phyloP scores from a whole-genome alignment of 805 yeast genomes.

The Spathaspora arborariae region DNA sequence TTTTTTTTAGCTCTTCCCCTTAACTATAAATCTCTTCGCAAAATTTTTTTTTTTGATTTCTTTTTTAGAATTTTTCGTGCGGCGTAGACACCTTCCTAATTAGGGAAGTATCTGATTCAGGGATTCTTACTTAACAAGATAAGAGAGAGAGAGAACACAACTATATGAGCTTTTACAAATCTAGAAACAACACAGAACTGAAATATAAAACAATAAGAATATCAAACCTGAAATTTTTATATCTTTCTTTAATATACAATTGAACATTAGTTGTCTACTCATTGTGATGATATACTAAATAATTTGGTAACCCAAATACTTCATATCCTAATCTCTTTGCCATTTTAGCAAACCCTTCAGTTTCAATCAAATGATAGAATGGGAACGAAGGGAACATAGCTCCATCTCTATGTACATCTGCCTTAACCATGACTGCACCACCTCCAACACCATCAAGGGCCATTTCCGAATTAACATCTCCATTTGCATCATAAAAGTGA shows the following conservation, averaged over 20 bases:
- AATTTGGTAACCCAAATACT: slow-evolving; percentile 90
- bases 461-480: slow-evolving; percentile 65
- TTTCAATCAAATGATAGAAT: slow-evolving; percentile 92
- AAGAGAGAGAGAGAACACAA: too few relatives aligned
- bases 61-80: background rate
- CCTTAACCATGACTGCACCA: slow-evolving; percentile 91
- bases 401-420: slow-evolving; percentile 98
- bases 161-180: too few relatives aligned
- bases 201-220: too few relatives aligned
- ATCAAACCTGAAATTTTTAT: background rate
- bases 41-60: slow-evolving; percentile 1
- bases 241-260: background rate
- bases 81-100: background rate
- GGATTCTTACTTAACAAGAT: too few relatives aligned
- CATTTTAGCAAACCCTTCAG: slow-evolving; percentile 99
- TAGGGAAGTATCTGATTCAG: background rate
- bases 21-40: background rate
- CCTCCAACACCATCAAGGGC: slow-evolving; percentile 97
- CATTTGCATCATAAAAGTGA: slow-evolving; percentile 65
- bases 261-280: slow-evolving; percentile 39
- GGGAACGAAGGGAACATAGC: slow-evolving; percentile 99
- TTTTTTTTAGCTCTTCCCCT: background rate
- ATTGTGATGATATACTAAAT: slow-evolving; percentile 86
- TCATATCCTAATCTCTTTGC: slow-evolving; percentile 91
- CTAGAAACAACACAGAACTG: too few relatives aligned